Percentiles rank a stretch among this genome's conserved stretches.
These are phyloP conservation scores for Diaporthe longicolla DNA, from an alignment of 2,329 filamentous ascomycete genomes.

Conservation along the genomic window DNA sequence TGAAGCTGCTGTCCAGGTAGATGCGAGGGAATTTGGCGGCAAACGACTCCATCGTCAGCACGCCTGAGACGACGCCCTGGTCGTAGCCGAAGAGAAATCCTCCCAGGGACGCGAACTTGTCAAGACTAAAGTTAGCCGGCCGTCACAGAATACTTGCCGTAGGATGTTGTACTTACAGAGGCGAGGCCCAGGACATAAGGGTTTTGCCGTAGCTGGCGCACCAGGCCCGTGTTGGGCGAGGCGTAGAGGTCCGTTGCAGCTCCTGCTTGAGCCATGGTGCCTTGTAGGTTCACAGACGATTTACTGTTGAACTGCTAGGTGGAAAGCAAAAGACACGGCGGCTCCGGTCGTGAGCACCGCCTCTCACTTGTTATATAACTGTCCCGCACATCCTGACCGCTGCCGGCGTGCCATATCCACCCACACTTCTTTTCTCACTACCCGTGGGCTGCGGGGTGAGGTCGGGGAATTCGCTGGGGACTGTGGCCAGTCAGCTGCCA, in stretches of 20 bases:
- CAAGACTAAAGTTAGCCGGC: background rate
- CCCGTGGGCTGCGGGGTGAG: conserved; percentile 25
- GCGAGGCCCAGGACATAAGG: conserved; percentile 61
- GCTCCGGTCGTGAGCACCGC: background rate
- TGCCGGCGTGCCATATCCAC: conserved; percentile 11
- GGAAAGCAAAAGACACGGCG: background rate
- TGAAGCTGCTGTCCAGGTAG: conserved; percentile 60
- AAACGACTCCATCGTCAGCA: conserved; percentile 62
- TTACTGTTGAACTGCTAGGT: background rate
- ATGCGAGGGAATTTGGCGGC: conserved; percentile 51
- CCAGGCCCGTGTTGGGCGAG: conserved; percentile 46
- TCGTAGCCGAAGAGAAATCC: conserved; percentile 65
- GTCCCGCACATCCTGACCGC: conserved; percentile 11
- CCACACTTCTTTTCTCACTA: conserved; percentile 6
- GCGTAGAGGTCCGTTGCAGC: conserved; percentile 10
- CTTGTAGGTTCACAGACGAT: background rate
- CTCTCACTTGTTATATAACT: conserved; percentile 2
- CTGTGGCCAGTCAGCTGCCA: conserved; percentile 30
- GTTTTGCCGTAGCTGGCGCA: conserved; percentile 53
- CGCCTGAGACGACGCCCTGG: conserved; percentile 63
- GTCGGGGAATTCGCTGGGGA: conserved; percentile 10
- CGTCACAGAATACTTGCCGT: background rate
- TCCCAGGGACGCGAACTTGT: conserved; percentile 53
- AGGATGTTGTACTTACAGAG: conserved; percentile 49
- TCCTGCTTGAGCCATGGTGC: conserved; percentile 23